Evolutionary conservation across 192 early-diverging fungal species (phyloP).

Genomic region (Coemansia sp.): DNA sequence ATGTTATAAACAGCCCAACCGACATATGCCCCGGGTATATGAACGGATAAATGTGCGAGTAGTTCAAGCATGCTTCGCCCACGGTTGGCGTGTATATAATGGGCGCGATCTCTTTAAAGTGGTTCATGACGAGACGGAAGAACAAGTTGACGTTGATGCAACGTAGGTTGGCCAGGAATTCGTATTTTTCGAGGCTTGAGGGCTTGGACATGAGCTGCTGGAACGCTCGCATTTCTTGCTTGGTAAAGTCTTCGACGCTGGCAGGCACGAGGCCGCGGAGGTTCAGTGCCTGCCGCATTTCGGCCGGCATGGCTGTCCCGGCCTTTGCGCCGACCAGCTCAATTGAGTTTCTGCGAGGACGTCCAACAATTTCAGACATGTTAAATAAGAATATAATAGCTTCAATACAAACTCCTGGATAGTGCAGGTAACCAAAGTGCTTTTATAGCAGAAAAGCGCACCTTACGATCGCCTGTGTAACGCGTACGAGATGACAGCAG

Average conservation of each 20-base stretch:
- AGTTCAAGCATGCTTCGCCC: conserved; percentile 79
- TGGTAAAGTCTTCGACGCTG: conserved; percentile 67
- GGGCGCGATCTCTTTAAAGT: conserved; percentile 76
- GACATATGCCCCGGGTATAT: conserved; percentile 68
- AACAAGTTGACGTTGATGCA: conserved; percentile 80
- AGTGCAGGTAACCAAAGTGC: neutral
- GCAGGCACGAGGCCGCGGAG: conserved; percentile 75
- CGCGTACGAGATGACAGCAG: neutral
- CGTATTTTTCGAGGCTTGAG: conserved; percentile 75
- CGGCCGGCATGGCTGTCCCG: conserved; percentile 39
- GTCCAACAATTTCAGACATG: neutral
- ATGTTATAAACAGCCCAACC: conserved; percentile 86
- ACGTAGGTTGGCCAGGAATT: conserved; percentile 77
- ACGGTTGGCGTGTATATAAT: conserved; percentile 82
- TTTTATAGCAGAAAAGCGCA: neutral
- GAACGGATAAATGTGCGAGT: conserved; percentile 84
- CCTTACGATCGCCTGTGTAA: neutral
- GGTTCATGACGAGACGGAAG: conserved; percentile 76
- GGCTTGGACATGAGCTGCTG: conserved; percentile 67
- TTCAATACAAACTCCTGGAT: neutral
- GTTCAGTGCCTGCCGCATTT: conserved; percentile 60
- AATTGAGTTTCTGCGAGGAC: conserved; percentile 51
- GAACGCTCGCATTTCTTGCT: conserved; percentile 73
- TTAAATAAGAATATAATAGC: neutral
- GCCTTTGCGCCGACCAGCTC: conserved; percentile 46